Evolutionary conservation across 352 stramenopile species (phyloP).

Genomic region (Thalassiosira livingstoniorum): DNA sequence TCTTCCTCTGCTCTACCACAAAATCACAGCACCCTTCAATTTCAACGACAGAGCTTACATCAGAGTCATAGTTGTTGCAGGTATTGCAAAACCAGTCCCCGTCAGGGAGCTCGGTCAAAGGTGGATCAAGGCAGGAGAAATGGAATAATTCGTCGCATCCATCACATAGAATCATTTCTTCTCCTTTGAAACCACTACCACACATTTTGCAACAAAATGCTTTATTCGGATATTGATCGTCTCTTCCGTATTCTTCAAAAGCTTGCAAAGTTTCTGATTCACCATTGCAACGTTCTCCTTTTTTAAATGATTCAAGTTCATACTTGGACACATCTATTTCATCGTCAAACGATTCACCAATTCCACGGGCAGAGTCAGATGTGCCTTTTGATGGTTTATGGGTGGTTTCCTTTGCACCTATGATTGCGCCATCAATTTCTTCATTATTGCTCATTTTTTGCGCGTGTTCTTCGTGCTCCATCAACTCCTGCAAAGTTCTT

Average conservation of each 20-base stretch:
- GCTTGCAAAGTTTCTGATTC: no score
- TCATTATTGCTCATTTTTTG: no score
- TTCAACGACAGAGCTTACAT: slow-evolving; percentile 55
- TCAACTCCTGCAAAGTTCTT: slow-evolving; percentile 10
- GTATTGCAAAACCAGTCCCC: slow-evolving; percentile 69
- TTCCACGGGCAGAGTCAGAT: no score
- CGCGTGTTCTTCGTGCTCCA: slow-evolving; percentile 1
- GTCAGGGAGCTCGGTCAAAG: slow-evolving; percentile 59
- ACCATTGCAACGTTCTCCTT: no score
- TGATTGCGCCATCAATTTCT: no score
- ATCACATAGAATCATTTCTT: slow-evolving; percentile 67
- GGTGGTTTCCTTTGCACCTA: no score
- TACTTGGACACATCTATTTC: no score
- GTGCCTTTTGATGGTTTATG: no score
- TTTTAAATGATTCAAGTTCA: no score
- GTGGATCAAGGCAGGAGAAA: slow-evolving; percentile 70
- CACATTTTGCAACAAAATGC: slow-evolving; percentile 42
- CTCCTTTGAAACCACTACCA: slow-evolving; percentile 7
- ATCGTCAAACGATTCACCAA: no score
- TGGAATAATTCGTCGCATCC: slow-evolving; percentile 76
- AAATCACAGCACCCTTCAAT: slow-evolving; percentile 62
- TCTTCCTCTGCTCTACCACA: slow-evolving; percentile 65
- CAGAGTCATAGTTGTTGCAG: slow-evolving; percentile 53
- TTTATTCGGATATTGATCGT: slow-evolving; percentile 23
- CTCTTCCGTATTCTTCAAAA: slow-evolving; percentile 6